Evolutionary conservation across 305 asterid genomes (phyloP).

Genomic region (Fraxinus xanthoxyloides): DNA sequence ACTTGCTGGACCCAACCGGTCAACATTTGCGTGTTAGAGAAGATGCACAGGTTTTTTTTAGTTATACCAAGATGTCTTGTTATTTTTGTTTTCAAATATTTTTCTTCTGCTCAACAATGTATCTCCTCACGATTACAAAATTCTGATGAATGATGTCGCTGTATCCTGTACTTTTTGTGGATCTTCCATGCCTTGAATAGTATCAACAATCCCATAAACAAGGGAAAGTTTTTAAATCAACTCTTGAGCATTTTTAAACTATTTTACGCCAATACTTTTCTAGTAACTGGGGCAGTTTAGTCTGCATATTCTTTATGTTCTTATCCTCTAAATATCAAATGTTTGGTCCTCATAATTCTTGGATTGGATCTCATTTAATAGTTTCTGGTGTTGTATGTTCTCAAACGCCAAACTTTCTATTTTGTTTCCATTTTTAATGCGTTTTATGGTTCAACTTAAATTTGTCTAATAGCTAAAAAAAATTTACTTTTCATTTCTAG

Average conservation of each 20-base stretch:
- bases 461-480: conserved; percentile 1
- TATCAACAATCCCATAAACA: neutral
- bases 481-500: neutral
- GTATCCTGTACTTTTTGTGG: conserved; percentile 8
- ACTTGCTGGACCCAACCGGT: conserved; percentile 97
- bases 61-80: conserved; percentile 1
- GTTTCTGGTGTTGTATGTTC: neutral
- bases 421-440: neutral
- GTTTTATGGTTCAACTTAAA: neutral
- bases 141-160: conserved; percentile 10
- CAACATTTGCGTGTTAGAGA: conserved; percentile 97
- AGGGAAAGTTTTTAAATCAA: neutral
- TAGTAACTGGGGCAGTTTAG: neutral
- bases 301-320: neutral
- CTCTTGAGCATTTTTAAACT: neutral
- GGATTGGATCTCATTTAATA: neutral
- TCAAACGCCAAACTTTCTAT: neutral
- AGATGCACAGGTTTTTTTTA: conserved; percentile 76
- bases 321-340: neutral
- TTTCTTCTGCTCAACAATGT: conserved; percentile 11
- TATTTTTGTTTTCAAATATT: neutral
- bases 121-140: conserved; percentile 11
- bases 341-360: neutral
- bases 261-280: neutral
- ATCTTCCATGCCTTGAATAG: neutral